Base-by-base conservation (phyloP, 306 rosid genomes). In the Prunus davidiana region DNA sequence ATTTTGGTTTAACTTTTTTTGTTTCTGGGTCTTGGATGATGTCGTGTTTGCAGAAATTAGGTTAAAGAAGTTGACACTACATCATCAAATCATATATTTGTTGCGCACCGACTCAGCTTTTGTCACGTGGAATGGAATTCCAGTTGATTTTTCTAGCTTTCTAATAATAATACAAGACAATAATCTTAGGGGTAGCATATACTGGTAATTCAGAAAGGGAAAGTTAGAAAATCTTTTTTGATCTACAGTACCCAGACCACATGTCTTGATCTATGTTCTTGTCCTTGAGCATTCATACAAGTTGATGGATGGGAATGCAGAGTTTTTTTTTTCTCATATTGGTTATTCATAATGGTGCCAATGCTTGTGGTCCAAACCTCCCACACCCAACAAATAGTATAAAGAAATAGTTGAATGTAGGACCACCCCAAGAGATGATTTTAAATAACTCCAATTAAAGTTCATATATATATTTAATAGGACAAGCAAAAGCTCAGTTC, bases 321-420 rank as follows among this genome's bases (percentile, higher is more conserved):
- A 25, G 22, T 6, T 25, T 20, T 13, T 25, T n/a, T 13, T 64
- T 75, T 32, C 34, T 51, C 64, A 50, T 10, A 78, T 27, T 41
- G 38, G 12, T 20, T 50, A 72, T 50, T 66, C 69, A 72, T 71
- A 24, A 52, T 79, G 68, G 73, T 73, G 79, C 56, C 16, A 70
- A 74, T 45, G 72, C 30, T 32, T 80, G 86, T 82, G 91, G 86
- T 85, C 89, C 91, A 82, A 69, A 57, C 52, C 20, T 4, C 63
- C 77, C 51, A 61, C 78, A 62, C 63, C 43, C 68, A 75, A 46
- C 70, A 78, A 76, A 76, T 47, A 38, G 8, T 38, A 38, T 7
- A 78, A 80, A 73, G 46, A 27, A 73, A 60, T 19, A 72, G 71
- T 64, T 8, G 67, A 64, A 32, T 58, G 72, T 61, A 75, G 91